Evolutionary conservation across 2,329 filamentous ascomycete species (phyloP), one percentile per base, ranked within the genome.

Genomic region (Xylaria sp.): DNA sequence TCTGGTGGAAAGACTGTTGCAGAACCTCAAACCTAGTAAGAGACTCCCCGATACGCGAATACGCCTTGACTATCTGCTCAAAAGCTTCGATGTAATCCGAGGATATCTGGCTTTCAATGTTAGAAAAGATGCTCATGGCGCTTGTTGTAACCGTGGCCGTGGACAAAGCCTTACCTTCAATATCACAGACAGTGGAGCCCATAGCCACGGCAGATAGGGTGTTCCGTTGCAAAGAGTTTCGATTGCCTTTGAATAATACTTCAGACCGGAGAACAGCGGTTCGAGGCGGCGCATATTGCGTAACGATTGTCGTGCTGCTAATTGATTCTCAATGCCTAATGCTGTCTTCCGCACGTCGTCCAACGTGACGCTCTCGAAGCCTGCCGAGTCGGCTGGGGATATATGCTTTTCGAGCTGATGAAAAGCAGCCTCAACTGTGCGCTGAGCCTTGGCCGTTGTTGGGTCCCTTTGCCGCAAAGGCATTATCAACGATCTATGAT

Each of bases 221-320:
- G 80, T 82, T 4, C 79, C 80, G 62, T 82, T 80, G 67, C 80
- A 82, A 0, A 81, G 66, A 5, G 78, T 72, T 7, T 81, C 80
- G 8, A 82, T 71, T 0, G 75, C 76, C 55, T 77, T 79, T 0
- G 77, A 75, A 60, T 81, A 82, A 23, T 77, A 73, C 53, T 78
- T 77, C 0, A 83, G 58, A 0, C 76, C 78, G n/a, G 74, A 62
- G 15, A 83, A 72, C 8, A 83, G 72, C 1, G 80, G 79, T 34
- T 74, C 60, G 6, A 83, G 75, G 5, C 80, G 78, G 1, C 72
- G 71, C 71, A 82, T 72, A 41, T 81, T 82, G 8, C 77, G 74
- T 5, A 81, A 72, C 5, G 66, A 73, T 52, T 72, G 67, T 58
- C 77, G 65, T 4, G 66, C 62, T 41, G 63, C 66, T 34, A 70